Percentiles rank a stretch among this genome's conserved stretches.
phyloP scores from a whole-genome alignment of 169 alveolate genomes.

The Eimeria praecox region DNA sequence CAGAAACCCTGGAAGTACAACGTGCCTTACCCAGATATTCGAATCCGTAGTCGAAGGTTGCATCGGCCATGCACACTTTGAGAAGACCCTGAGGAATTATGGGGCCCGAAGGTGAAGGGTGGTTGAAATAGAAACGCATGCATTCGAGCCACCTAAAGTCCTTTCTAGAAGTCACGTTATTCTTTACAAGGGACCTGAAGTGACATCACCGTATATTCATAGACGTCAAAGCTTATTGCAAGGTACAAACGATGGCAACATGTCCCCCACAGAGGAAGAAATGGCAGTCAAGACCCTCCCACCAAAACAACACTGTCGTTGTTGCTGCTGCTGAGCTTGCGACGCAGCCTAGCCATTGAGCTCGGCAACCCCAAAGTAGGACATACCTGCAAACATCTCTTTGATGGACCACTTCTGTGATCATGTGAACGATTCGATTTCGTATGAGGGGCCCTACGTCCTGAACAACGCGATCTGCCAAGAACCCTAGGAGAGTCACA shows the following conservation, averaged over 20 bases:
- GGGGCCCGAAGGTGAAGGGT: conserved; percentile 86
- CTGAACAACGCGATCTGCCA: conserved; percentile 95
- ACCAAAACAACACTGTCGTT: background rate
- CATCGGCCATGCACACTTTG: conserved; percentile 93
- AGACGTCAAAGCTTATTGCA: background rate
- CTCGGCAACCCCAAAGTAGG: no score
- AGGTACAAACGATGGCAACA: background rate
- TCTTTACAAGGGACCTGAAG: conserved; percentile 44
- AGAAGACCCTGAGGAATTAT: conserved; percentile 87
- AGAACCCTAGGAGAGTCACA: conserved; percentile 87
- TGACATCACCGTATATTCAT: background rate
- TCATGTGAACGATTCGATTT: conserved; percentile 95
- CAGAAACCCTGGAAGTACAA: background rate
- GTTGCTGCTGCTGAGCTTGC: background rate
- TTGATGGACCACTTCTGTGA: conserved; percentile 98
- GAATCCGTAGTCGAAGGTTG: conserved; percentile 97
- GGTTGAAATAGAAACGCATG: conserved; percentile 97
- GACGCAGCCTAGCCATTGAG: background rate
- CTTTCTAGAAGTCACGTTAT: conserved; percentile 79
- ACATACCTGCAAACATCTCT: conserved; percentile 95
- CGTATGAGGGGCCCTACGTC: conserved; percentile 93
- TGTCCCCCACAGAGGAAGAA: background rate
- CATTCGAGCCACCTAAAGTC: conserved; percentile 97
- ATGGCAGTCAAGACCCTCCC: background rate
- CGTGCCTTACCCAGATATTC: conserved; percentile 96